Evolutionary conservation across 2,329 filamentous ascomycete species (phyloP).

Genomic region (Fusarium abutilonis): DNA sequence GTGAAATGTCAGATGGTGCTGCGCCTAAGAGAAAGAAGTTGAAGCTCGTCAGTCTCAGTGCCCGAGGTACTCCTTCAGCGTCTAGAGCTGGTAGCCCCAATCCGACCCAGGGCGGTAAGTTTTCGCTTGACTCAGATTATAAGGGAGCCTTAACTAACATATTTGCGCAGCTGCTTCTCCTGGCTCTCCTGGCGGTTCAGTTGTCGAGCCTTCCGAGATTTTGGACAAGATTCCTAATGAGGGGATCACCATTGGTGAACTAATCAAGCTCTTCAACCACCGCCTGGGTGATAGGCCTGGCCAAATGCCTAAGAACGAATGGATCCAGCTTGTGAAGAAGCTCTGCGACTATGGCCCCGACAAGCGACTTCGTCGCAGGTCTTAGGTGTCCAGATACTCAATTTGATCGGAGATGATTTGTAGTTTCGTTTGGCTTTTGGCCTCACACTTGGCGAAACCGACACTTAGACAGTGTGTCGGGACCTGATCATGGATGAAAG

Average conservation of each 20-base stretch:
- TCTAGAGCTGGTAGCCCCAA: constrained; percentile 71
- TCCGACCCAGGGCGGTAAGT: constrained; percentile 54
- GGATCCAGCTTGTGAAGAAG: constrained; percentile 68
- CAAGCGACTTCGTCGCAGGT: constrained; percentile 60
- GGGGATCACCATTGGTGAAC: constrained; percentile 64
- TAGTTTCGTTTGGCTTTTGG: constrained; percentile 12
- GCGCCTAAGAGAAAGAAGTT: constrained; percentile 63
- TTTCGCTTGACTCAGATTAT: neutral
- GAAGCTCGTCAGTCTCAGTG: constrained; percentile 60
- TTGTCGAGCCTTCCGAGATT: constrained; percentile 63
- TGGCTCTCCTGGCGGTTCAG: constrained; percentile 47
- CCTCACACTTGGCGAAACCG: neutral
- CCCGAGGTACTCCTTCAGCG: constrained; percentile 63
- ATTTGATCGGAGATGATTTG: constrained; percentile 7
- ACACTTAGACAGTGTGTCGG: neutral
- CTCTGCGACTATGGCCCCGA: constrained; percentile 64
- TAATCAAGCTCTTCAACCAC: constrained; percentile 64
- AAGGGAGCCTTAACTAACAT: constrained; percentile 19
- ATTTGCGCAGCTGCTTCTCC: constrained; percentile 47
- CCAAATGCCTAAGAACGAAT: constrained; percentile 63
- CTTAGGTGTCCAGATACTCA: constrained; percentile 35
- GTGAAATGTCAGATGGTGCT: constrained; percentile 70
- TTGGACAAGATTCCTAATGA: constrained; percentile 62
- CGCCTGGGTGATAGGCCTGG: constrained; percentile 63
- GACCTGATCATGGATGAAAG: constrained; percentile 3